Percentiles rank a stretch among this genome's conserved stretches.
Conservation (phyloP, 306 rosid species). For the Begonia fuchsioides region DNA sequence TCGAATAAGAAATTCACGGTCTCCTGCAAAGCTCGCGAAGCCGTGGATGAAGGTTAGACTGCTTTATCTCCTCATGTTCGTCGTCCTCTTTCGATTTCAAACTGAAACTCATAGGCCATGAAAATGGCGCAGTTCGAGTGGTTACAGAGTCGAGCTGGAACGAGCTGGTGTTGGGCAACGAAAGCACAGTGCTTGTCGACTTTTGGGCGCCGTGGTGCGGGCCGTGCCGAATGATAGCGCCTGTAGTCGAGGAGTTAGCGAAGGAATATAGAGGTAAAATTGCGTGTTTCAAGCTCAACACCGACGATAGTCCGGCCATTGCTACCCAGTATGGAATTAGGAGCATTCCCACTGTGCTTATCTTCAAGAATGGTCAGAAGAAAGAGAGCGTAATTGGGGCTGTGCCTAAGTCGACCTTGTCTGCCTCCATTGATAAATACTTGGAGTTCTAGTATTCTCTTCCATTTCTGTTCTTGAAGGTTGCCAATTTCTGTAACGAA, state of each 20-base stretch:
- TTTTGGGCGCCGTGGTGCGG: slow-evolving; percentile 99
- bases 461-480: no score
- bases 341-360: slow-evolving; percentile 90
- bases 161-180: slow-evolving; percentile 43
- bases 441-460: slow-evolving; percentile 12
- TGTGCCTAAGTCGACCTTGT: slow-evolving; percentile 72
- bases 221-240: slow-evolving; percentile 78
- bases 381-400: slow-evolving; percentile 82
- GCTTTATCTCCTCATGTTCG: not conserved
- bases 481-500: no score
- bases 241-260: slow-evolving; percentile 63
- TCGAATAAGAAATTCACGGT: not conserved
- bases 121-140: slow-evolving; percentile 39
- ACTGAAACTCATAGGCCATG: no score
- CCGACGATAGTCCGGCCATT: slow-evolving; percentile 53
- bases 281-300: slow-evolving; percentile 63
- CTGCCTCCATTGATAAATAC: slow-evolving; percentile 56
- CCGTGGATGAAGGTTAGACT: slow-evolving; percentile 1
- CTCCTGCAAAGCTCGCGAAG: slow-evolving; percentile 4
- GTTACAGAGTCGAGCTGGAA: slow-evolving; percentile 74
- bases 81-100: not conserved
- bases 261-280: slow-evolving; percentile 69
- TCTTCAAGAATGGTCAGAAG: slow-evolving; percentile 82
- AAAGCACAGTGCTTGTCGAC: slow-evolving; percentile 70
- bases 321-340: slow-evolving; percentile 77